Evolutionary conservation across 352 stramenopile genomes (phyloP).

Genomic region (Thalassiosira ordinaria): DNA sequence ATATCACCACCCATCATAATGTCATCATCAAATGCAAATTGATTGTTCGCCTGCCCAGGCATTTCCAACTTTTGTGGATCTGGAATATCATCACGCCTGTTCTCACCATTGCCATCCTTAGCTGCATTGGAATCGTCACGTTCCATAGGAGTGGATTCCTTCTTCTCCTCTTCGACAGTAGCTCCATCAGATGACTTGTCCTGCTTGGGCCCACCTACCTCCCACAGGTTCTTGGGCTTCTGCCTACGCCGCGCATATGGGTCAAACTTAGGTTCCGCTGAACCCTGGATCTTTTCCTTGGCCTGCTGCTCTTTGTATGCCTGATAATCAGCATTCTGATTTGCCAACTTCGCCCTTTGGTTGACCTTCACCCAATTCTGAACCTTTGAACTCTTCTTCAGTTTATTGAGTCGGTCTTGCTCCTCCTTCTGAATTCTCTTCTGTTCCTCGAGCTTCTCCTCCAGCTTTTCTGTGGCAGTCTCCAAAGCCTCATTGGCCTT

Average conservation of each 20-base stretch:
- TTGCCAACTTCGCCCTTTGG: conserved; percentile 69
- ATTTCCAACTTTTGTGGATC: conserved; percentile 50
- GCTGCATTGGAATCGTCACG: conserved; percentile 49
- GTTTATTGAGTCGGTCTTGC: conserved; percentile 59
- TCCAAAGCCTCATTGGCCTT: conserved; percentile 63
- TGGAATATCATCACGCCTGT: conserved; percentile 50
- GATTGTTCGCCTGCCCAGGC: conserved; percentile 56
- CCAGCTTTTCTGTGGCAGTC: conserved; percentile 47
- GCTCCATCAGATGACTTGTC: conserved; percentile 53
- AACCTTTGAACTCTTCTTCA: conserved; percentile 70
- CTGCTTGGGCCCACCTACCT: conserved; percentile 69
- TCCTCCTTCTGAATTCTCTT: conserved; percentile 63
- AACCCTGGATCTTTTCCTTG: conserved; percentile 52
- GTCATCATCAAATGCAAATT: conserved; percentile 82
- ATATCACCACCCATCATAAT: conserved; percentile 61
- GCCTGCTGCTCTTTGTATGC: conserved; percentile 63
- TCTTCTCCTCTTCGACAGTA: conserved; percentile 45
- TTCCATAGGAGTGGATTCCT: conserved; percentile 42
- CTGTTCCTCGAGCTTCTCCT: conserved; percentile 64
- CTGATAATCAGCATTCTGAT: conserved; percentile 76
- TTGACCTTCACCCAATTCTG: conserved; percentile 85
- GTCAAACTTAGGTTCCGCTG: conserved; percentile 72
- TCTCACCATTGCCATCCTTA: conserved; percentile 45
- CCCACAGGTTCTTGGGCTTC: conserved; percentile 86
- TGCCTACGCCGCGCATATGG: conserved; percentile 82